Base-by-base conservation (phyloP, 2,329 filamentous ascomycete species). In the Nemania serpens region DNA sequence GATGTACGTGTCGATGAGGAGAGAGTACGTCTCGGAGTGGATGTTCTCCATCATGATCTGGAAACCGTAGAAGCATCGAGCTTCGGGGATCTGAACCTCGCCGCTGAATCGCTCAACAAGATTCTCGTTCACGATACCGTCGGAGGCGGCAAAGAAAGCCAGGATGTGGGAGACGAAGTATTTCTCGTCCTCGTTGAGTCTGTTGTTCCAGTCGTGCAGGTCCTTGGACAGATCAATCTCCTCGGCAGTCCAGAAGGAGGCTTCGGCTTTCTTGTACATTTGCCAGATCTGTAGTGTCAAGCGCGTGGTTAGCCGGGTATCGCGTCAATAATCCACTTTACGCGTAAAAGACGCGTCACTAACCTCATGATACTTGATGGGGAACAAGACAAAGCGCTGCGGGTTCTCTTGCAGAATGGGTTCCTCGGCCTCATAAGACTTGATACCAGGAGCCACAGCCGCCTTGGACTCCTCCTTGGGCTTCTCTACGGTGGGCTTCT, bases 21-120 rank as follows among this genome's bases (percentile, higher is more conserved):
- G 89, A 18, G 94, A 98, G 86, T 99, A 99, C 56, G 95, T 99
- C 83, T 99, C 95, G 15, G 95, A 97, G 86, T 99, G 95, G 74
- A 99, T 97, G 82, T 99, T 99, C 85, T 99, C 95, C 91, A 99
- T 98, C 95, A 99, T 99, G 83, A 98, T 98, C 83, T 99, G 95
- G 87, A 99, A 99, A 67, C 95, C 95, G 79, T 99, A 99, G 86
- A 99, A 99, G 88, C 95, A 99, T 73, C 95, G 93, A 67, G 95
- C 95, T 81, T 99, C 95, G 11, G 95, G 94, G 61, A 98, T 88
- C 81, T 99, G 95, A 33, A 99, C 94, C 80, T 99, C 95, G 68
- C 87, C 89, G 73, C 91, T 96, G 88, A 99, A 99, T 66, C 95
- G 91, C 86, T 98, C 93, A 62, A 99, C 88, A 22, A 99, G 85